Evolutionary conservation across 2,329 filamentous ascomycete species (phyloP), one percentile per base, ranked within the genome.

Genomic region (Pseudogymnoascus sp.): DNA sequence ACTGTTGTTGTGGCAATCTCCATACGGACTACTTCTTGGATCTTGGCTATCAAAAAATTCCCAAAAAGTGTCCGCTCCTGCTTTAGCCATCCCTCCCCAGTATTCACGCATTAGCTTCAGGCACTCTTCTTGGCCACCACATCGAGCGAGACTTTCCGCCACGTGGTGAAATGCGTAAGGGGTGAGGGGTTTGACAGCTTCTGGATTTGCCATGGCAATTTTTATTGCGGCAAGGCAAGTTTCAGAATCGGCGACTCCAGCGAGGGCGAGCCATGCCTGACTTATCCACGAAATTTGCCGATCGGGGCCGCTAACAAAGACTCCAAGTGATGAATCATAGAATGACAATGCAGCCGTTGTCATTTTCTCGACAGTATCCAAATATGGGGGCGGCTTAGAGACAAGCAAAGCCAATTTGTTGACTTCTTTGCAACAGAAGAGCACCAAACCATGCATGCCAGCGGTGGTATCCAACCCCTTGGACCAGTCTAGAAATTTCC

Each of bases 401-500:
- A 73, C 62, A 4, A 71, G 60, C 1, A 28, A 11, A 7, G 70
- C 70, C 4, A 73, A 65, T n/a, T 65, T 63, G 60, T 72, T 69
- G 16, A 67, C 64, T 25, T 66, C 60, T 32, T 71, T 72, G 57
- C 71, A 67, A 41, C 67, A 67, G 61, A 65, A 71, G 1, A 72
- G 59, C 4, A 72, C 63, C 1, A 73, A 59, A 1, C 71, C 71
- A 43, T 73, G 70, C 35, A 68, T 65, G 5, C 71, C 71, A 7
- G 71, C 69, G 47, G 65, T 65, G 1, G 64, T 66, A 58, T 73
- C 69, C 3, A 73, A 64, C 0, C 63, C 65, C 1, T 66, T 62
- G 6, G 67, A 65, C 71, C 70, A 73, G 59, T 73, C 71, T 3
- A 72, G 66, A 57, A 73, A 73, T 35, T 72, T 72, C 71, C 70